phyloP scores from a whole-genome alignment of 306 rosid species.

The Quercus cerris region DNA sequence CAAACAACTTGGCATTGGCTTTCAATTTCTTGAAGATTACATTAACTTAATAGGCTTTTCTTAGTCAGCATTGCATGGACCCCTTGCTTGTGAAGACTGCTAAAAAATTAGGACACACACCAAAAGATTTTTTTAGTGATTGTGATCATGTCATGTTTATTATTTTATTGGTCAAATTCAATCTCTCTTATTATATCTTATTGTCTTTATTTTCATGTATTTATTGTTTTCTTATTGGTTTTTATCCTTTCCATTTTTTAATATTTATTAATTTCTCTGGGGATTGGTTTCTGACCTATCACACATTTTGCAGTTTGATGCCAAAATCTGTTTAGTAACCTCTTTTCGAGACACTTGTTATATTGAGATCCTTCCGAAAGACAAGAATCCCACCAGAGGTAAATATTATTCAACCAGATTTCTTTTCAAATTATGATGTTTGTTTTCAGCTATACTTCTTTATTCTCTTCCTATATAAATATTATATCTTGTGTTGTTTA shows the following conservation, averaged over 20 bases:
- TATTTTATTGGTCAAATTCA: too few species aligned
- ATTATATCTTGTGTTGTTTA: background rate
- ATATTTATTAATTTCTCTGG: background rate
- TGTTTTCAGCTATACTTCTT: background rate
- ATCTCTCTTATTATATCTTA: too few species aligned
- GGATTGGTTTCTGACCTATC: slow-evolving; percentile 28
- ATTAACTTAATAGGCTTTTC: too few species aligned
- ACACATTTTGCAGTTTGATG: slow-evolving; percentile 60
- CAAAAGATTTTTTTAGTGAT: background rate
- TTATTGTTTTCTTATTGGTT: slow-evolving; percentile 1
- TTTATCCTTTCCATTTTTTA: background rate
- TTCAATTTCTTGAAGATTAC: too few species aligned
- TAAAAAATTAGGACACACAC: too few species aligned
- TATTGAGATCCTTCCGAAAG: slow-evolving; percentile 88
- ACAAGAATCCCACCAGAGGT: slow-evolving; percentile 63
- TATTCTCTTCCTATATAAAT: background rate
- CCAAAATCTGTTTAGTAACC: slow-evolving; percentile 86
- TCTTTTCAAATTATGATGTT: background rate
- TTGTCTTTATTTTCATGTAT: slow-evolving; percentile 8
- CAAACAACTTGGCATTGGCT: too few species aligned
- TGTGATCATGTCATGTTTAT: background rate
- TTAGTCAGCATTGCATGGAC: too few species aligned
- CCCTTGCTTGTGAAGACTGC: too few species aligned
- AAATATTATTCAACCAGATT: slow-evolving; percentile 17
- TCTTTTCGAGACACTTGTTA: slow-evolving; percentile 90